These are phyloP conservation scores for Venturia oleaginea DNA, from an alignment of 2,329 filamentous ascomycete genomes.

Conservation along the genomic window DNA sequence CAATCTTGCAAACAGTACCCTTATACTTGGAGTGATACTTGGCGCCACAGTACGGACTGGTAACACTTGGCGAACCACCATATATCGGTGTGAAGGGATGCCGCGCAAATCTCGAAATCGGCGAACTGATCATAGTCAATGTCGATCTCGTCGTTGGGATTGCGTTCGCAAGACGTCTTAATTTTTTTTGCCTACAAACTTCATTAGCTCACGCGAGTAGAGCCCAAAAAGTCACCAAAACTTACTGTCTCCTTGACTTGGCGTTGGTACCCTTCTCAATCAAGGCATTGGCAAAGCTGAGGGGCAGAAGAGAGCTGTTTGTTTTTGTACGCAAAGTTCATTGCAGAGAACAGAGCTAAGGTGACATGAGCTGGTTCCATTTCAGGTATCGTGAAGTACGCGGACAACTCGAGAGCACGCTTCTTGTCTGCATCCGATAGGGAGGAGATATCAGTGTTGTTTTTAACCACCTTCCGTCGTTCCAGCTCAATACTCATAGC, in stretches of 20 bases:
- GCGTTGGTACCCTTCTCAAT: slow-evolving; percentile 78
- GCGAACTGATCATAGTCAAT: slow-evolving; percentile 97
- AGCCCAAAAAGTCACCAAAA: slow-evolving; percentile 18
- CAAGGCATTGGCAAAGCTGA: slow-evolving; percentile 92
- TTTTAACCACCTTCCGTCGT: slow-evolving; percentile 53
- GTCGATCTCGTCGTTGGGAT: slow-evolving; percentile 78
- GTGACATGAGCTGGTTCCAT: slow-evolving; percentile 89
- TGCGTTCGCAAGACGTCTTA: slow-evolving; percentile 85
- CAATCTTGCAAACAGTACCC: slow-evolving; percentile 79
- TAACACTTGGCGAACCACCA: slow-evolving; percentile 71
- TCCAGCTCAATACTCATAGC: slow-evolving; percentile 91
- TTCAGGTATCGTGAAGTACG: slow-evolving; percentile 98
- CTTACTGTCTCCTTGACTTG: slow-evolving; percentile 82
- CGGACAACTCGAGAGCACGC: slow-evolving; percentile 80
- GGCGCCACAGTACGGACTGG: slow-evolving; percentile 82
- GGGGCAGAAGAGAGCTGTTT: slow-evolving; percentile 86
- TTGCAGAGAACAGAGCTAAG: slow-evolving; percentile 80
- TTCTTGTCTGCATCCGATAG: slow-evolving; percentile 61
- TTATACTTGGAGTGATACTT: slow-evolving; percentile 95
- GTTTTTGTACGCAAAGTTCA: slow-evolving; percentile 83
- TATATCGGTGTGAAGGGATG: slow-evolving; percentile 92
- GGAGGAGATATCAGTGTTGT: slow-evolving; percentile 36
- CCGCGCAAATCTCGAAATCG: slow-evolving; percentile 92
- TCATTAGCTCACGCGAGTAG: background rate
- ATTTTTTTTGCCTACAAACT: slow-evolving; percentile 65